Evolutionary conservation across 805 yeast genomes (phyloP).

Genomic region (Yamadazyma laniorum): DNA sequence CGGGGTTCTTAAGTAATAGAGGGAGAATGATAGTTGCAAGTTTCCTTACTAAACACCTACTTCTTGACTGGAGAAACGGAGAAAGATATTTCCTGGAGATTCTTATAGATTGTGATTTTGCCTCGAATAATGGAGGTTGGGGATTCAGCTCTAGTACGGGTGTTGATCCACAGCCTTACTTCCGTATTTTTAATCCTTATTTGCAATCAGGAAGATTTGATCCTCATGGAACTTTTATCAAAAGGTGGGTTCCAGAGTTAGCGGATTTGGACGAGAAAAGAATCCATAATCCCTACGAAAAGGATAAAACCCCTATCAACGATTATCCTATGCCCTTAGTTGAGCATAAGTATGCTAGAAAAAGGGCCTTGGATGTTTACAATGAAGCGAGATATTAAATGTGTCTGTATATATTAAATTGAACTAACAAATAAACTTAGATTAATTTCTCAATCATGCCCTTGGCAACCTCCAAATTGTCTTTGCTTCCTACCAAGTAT

Average conservation of each 20-base stretch:
- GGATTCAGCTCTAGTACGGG: slow-evolving; percentile 53
- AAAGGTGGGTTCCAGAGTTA: slow-evolving; percentile 51
- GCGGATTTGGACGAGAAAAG: slow-evolving; percentile 25
- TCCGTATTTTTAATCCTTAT: slow-evolving; percentile 53
- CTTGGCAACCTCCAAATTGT: slow-evolving; percentile 42
- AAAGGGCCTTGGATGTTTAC: slow-evolving; percentile 41
- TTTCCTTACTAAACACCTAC: slow-evolving; percentile 48
- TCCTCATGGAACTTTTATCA: slow-evolving; percentile 45
- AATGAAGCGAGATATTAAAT: slow-evolving; percentile 28
- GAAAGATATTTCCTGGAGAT: slow-evolving; percentile 49
- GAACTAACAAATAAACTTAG: background rate
- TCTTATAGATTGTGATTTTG: slow-evolving; percentile 51
- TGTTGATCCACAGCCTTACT: slow-evolving; percentile 56
- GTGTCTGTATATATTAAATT: background rate
- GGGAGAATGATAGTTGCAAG: slow-evolving; percentile 54
- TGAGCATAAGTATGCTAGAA: slow-evolving; percentile 40
- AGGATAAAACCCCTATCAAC: slow-evolving; percentile 23
- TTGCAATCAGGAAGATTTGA: slow-evolving; percentile 51
- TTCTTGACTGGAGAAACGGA: slow-evolving; percentile 57
- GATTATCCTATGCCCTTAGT: slow-evolving; percentile 47
- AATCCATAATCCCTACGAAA: slow-evolving; percentile 33
- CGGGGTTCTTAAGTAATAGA: slow-evolving; percentile 55
- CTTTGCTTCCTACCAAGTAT: slow-evolving; percentile 58
- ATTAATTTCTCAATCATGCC: slow-evolving; percentile 18
- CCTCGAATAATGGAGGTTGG: slow-evolving; percentile 60